Percentiles rank a stretch among this genome's conserved stretches.
Conservation (phyloP, 1,284 basidiomycete species). For the Coniferiporia weirii region DNA sequence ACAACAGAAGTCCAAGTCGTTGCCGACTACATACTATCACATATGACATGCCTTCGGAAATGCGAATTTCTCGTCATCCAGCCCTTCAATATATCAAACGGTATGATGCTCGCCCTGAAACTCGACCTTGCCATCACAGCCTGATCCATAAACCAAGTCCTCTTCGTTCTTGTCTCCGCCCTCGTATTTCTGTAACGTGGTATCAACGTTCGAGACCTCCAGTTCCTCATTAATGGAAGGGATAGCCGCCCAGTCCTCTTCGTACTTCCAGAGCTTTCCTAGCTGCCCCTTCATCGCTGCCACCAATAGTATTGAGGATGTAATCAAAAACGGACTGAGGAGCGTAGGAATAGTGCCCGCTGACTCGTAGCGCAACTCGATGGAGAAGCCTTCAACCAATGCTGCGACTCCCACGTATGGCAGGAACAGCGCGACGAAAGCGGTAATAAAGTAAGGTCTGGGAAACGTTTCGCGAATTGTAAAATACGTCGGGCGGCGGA, state of each 20-base stretch:
- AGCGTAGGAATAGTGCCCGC: background rate
- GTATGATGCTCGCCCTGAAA: no score
- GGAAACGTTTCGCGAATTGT: background rate
- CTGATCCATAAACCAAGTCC: background rate
- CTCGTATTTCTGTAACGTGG: background rate
- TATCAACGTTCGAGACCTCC: background rate
- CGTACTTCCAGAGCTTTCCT: slow-evolving; percentile 90
- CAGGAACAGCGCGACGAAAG: background rate
- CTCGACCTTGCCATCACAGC: no score
- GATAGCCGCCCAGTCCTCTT: slow-evolving; percentile 89
- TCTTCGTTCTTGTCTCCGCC: background rate
- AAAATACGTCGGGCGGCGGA: background rate
- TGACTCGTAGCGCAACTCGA: background rate
- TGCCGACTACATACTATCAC: no score
- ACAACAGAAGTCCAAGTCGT: no score
- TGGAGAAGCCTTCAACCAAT: background rate
- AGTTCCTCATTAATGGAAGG: slow-evolving; percentile 90
- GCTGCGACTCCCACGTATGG: background rate
- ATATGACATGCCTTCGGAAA: no score
- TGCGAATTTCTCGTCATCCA: no score
- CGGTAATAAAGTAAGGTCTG: background rate
- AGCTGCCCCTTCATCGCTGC: slow-evolving; percentile 35
- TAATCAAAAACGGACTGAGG: background rate
- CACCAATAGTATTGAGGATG: background rate
- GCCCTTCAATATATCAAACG: no score